A percentile compares a stretch with the other conserved stretches of the same genome.
Evolutionary conservation across 2,329 filamentous ascomycete genomes (phyloP).

Genomic region (Colletotrichum chlorophyti): DNA sequence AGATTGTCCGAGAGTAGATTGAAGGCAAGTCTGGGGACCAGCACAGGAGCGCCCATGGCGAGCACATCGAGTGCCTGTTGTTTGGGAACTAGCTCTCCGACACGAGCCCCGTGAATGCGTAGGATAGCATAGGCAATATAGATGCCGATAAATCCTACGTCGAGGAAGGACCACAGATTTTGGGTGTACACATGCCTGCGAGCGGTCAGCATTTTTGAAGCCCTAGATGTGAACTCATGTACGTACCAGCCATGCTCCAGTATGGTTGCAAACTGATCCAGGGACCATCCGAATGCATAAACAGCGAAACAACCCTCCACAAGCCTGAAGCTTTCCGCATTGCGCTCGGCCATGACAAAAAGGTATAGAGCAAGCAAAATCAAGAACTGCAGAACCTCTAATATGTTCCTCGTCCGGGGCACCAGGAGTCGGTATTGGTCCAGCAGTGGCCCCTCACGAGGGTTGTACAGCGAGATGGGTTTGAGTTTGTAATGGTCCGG

Average conservation of each 20-base stretch:
- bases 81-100: slow-evolving; percentile 52
- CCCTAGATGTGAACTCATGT: background rate
- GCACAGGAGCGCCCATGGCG: slow-evolving; percentile 78
- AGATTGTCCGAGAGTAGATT: slow-evolving; percentile 85
- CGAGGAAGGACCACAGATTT: slow-evolving; percentile 87
- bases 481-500: slow-evolving; percentile 87
- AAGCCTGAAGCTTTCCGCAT: slow-evolving; percentile 60
- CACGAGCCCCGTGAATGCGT: slow-evolving; percentile 69
- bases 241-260: slow-evolving; percentile 72
- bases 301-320: slow-evolving; percentile 73
- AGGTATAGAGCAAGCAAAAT: slow-evolving; percentile 74
- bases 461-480: slow-evolving; percentile 82
- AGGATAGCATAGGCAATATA: slow-evolving; percentile 73
- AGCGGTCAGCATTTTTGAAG: background rate
- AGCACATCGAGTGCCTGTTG: slow-evolving; percentile 79
- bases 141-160: slow-evolving; percentile 77
- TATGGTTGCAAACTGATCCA: slow-evolving; percentile 80
- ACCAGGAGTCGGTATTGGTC: slow-evolving; percentile 89
- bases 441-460: slow-evolving; percentile 74
- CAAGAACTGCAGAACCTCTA: slow-evolving; percentile 78
- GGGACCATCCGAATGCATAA: slow-evolving; percentile 79
- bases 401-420: slow-evolving; percentile 75
- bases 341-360: slow-evolving; percentile 73
- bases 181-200: slow-evolving; percentile 81
- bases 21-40: slow-evolving; percentile 82